Conservation (phyloP, 2,329 filamentous ascomycete genomes). For the Sarocladium kiliense region DNA sequence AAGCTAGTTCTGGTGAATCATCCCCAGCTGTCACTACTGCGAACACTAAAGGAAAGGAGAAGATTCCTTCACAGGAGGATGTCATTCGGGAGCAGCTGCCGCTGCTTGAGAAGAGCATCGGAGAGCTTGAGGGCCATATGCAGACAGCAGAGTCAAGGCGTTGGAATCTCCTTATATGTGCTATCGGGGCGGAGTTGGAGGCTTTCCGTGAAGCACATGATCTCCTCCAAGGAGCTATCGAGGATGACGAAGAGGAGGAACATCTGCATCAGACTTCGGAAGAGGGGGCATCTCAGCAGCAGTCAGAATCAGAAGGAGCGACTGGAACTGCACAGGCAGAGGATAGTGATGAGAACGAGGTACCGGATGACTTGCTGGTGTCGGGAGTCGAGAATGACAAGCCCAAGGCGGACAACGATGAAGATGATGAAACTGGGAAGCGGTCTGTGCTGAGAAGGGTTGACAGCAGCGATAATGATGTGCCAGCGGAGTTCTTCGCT, state of each 20-base stretch:
- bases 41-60: constrained; percentile 24
- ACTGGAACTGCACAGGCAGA: constrained; percentile 10
- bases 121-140: constrained; percentile 48
- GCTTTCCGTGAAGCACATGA: constrained; percentile 57
- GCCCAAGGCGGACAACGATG: background rate
- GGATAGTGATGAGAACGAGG: constrained; percentile 38
- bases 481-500: constrained; percentile 47
- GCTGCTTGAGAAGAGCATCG: constrained; percentile 52
- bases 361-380: constrained; percentile 35
- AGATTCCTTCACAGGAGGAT: constrained; percentile 26
- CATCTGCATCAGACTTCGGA: constrained; percentile 10
- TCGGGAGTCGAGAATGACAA: constrained; percentile 20
- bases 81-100: constrained; percentile 41
- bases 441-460: background rate
- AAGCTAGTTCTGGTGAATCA: constrained; percentile 14
- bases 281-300: constrained; percentile 3
- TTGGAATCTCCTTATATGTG: constrained; percentile 73
- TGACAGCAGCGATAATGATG: constrained; percentile 40
- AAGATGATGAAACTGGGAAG: background rate
- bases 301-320: constrained; percentile 12
- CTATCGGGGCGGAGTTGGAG: constrained; percentile 68
- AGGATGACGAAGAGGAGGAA: constrained; percentile 10
- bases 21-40: constrained; percentile 12
- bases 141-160: constrained; percentile 52
- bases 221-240: constrained; percentile 38